Evolutionary conservation across 2,329 filamentous ascomycete species (phyloP), one percentile per base, ranked within the genome.

Genomic region (Amesomyces nigricolor): DNA sequence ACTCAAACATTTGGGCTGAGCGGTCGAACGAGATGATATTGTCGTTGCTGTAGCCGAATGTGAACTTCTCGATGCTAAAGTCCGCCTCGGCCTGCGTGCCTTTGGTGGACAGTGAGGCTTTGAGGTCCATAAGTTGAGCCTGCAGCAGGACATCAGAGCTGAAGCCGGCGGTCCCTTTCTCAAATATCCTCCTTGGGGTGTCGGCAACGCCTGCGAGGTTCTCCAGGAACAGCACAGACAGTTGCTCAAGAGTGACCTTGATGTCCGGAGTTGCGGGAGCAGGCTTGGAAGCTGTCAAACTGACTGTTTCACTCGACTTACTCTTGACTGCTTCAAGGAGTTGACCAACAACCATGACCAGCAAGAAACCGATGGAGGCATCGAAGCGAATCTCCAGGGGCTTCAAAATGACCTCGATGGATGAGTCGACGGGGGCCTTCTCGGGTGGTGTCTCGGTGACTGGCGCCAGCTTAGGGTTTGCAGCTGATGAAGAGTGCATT

Each of bases 1-100:
- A 87, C 29, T 79, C 75, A 38, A 76, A 78, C 76, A 85, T 78
- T 46, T 81, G 78, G 37, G 77, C 71, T 16, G 73, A 75, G 39
- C 76, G 75, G 61, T 85, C 79, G 58, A 87, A 87, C 1, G 80
- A 85, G 37, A 87, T 59, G 37, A 87, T 85, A 53, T 83, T 78
- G 39, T 81, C 81, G 58, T 80, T 74, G 2, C 77, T 75, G 64
- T 87, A 86, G 1, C 83, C 83, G 61, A 87, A 82, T 0, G 73
- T 74, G 62, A 87, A 81, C 58, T 80, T 81, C 59, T 80, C 74
- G 2, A 86, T 63, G 43, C 76, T 72, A 10, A 83, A 62, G 40
- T 68, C 75, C 4, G 70, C 67, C 45, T 73, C 61, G 22, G 65
- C 65, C 13, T 64, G 63, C 46, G 62, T 57, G 26, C 63, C 61